phyloP scores from a whole-genome alignment of 140 eudicot species.

The Anethum foeniculum region DNA sequence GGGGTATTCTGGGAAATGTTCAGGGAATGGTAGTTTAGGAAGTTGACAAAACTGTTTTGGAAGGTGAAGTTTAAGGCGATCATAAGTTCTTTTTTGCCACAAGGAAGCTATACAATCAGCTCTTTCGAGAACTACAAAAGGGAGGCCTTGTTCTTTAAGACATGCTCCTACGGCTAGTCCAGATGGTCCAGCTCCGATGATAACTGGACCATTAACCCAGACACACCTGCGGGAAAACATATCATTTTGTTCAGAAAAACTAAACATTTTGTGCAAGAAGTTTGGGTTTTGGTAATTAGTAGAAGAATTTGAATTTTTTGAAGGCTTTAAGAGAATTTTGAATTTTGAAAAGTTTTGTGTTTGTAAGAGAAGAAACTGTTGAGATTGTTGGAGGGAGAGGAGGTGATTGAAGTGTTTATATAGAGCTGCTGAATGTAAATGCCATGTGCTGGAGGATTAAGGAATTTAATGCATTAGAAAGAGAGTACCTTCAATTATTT shows the following conservation, averaged over 20 bases:
- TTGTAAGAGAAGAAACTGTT: slow-evolving; percentile 13
- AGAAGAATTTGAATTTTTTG: too few species aligned
- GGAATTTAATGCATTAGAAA: slow-evolving; percentile 23
- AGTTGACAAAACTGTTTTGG: slow-evolving; percentile 80
- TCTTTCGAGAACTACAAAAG: slow-evolving; percentile 66
- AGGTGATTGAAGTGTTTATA: slow-evolving; percentile 30
- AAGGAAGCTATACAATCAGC: slow-evolving; percentile 83
- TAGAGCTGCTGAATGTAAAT: slow-evolving; percentile 16
- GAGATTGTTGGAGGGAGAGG: slow-evolving; percentile 22
- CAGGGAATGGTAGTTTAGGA: slow-evolving; percentile 63
- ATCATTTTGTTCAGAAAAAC: slow-evolving; percentile 15
- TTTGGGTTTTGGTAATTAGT: background rate
- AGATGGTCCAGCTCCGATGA: slow-evolving; percentile 54
- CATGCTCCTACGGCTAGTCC: slow-evolving; percentile 61
- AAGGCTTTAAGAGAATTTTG: background rate
- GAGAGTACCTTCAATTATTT: slow-evolving; percentile 29
- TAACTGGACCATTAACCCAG: slow-evolving; percentile 54
- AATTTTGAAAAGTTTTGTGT: background rate
- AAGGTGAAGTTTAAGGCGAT: slow-evolving; percentile 77
- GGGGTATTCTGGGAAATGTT: slow-evolving; percentile 74
- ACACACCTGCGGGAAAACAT: slow-evolving; percentile 29
- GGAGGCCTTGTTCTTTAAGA: slow-evolving; percentile 63
- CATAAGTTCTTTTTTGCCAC: slow-evolving; percentile 75
- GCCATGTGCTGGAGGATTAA: slow-evolving; percentile 15
- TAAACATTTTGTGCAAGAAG: slow-evolving; percentile 24